Percentiles rank a stretch among this genome's conserved stretches.
phyloP scores from a whole-genome alignment of 768 basidiomycete species.

The Kondoa malvinella region DNA sequence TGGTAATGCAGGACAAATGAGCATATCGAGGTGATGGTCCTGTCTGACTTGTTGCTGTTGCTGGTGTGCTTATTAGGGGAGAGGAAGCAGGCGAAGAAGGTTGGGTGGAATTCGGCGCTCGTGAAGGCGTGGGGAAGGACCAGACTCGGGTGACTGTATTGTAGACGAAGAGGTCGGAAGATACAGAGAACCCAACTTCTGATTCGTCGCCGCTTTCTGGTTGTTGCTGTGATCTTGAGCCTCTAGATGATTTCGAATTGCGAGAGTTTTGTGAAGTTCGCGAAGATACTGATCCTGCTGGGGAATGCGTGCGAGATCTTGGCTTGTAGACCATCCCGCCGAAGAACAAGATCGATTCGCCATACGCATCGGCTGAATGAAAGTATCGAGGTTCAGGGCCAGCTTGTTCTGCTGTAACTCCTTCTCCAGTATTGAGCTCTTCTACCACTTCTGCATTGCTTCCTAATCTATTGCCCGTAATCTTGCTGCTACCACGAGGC shows the following conservation, averaged over 20 bases:
- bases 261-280: not conserved
- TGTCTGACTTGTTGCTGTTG: conserved; percentile 40
- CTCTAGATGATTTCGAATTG: conserved; percentile 11
- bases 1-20: conserved; percentile 73
- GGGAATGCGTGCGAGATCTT: conserved; percentile 4
- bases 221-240: conserved; percentile 3
- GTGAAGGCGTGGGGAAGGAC: conserved; percentile 38
- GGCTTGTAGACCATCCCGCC: conserved; percentile 76
- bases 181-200: conserved; percentile 53
- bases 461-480: not conserved
- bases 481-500: conserved; percentile 28
- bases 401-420: not conserved
- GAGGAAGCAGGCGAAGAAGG: conserved; percentile 31
- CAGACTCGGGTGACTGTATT: conserved; percentile 55
- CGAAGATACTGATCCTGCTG: conserved; percentile 6
- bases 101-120: conserved; percentile 23
- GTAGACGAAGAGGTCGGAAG: conserved; percentile 81
- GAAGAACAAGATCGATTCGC: conserved; percentile 75
- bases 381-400: conserved; percentile 73
- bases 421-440: not conserved
- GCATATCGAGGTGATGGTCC: conserved; percentile 79
- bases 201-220: not conserved
- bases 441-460: conserved; percentile 4
- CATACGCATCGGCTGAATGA: conserved; percentile 47
- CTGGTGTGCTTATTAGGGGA: conserved; percentile 17